Percentiles rank a stretch among this genome's conserved stretches.
Evolutionary conservation across 139 green algal genomes (phyloP).

Genomic region (Coelastrella sp.): DNA sequence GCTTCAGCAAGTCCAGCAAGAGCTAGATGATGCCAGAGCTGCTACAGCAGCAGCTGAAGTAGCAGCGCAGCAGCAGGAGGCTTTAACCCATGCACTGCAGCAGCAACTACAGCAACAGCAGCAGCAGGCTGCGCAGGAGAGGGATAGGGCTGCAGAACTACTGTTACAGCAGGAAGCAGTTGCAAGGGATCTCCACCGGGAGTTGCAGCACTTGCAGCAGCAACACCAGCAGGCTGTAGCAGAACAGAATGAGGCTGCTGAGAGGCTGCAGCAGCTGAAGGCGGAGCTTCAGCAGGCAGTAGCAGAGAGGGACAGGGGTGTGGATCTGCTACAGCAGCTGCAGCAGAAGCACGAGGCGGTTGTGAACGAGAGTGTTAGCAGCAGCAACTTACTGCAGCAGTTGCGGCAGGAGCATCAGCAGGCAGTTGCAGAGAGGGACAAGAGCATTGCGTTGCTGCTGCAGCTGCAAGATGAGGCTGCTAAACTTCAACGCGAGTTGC

Average conservation of each 20-base stretch:
- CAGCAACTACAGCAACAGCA: conserved; percentile 6
- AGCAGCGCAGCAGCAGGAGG: background rate
- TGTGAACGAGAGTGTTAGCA: too few species aligned
- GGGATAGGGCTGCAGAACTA: background rate
- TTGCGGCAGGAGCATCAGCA: background rate
- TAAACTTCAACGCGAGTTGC: background rate
- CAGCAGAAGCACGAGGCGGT: background rate
- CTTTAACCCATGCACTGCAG: background rate
- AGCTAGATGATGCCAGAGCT: background rate
- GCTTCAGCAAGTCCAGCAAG: conserved; percentile 22
- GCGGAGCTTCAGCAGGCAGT: background rate
- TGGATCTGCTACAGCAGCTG: background rate
- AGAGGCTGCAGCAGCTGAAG: background rate
- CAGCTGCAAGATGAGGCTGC: background rate
- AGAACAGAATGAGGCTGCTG: background rate
- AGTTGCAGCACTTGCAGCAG: background rate
- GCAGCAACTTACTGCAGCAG: background rate
- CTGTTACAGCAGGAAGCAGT: conserved; percentile 8
- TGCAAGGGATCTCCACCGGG: background rate
- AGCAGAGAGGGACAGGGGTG: background rate
- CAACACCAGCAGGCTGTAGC: conserved; percentile 2
- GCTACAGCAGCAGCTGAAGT: background rate
- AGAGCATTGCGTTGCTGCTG: background rate
- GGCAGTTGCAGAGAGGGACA: background rate
- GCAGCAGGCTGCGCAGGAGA: background rate